These are phyloP conservation scores for Ogataea paradorogensis DNA, from an alignment of 805 yeast genomes.

Conservation along the genomic window DNA sequence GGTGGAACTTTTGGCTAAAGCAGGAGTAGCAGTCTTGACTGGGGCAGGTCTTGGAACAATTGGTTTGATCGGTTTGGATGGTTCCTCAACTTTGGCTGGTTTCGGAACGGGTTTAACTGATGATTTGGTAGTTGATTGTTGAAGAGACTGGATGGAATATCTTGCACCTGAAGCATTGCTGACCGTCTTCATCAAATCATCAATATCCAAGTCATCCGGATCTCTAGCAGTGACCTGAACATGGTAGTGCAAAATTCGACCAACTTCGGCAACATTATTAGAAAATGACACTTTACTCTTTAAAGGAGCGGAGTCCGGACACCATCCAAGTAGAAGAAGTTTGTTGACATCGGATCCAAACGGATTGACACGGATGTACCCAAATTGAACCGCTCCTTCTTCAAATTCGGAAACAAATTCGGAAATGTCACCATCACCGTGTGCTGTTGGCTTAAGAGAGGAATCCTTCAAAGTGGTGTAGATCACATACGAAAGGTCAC, in stretches of 20 bases:
- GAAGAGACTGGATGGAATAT: slow-evolving; percentile 60
- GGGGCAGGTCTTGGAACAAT: slow-evolving; percentile 17
- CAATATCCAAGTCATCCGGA: slow-evolving; percentile 79
- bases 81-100: slow-evolving; percentile 1
- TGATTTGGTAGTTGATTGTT: slow-evolving; percentile 14
- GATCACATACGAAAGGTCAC: slow-evolving; percentile 76
- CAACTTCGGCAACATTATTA: slow-evolving; percentile 70
- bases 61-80: slow-evolving; percentile 23
- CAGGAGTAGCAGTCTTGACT: slow-evolving; percentile 11
- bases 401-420: slow-evolving; percentile 81
- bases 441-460: slow-evolving; percentile 42
- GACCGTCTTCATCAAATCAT: slow-evolving; percentile 69
- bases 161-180: slow-evolving; percentile 95
- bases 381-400: slow-evolving; percentile 87
- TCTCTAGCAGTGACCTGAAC: slow-evolving; percentile 97
- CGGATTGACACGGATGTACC: slow-evolving; percentile 81
- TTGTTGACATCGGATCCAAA: slow-evolving; percentile 91
- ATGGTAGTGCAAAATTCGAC: slow-evolving; percentile 80
- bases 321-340: slow-evolving; percentile 87
- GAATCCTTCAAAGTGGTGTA: slow-evolving; percentile 67
- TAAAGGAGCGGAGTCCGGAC: slow-evolving; percentile 92
- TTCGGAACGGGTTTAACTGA: slow-evolving; percentile 10
- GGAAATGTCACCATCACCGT: slow-evolving; percentile 64
- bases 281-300: slow-evolving; percentile 75
- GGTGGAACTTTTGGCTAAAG: slow-evolving; percentile 12